Percentiles rank a stretch among this genome's conserved stretches.
Conservation (phyloP, 805 yeast species). For the Kuraishia ogatae region DNA sequence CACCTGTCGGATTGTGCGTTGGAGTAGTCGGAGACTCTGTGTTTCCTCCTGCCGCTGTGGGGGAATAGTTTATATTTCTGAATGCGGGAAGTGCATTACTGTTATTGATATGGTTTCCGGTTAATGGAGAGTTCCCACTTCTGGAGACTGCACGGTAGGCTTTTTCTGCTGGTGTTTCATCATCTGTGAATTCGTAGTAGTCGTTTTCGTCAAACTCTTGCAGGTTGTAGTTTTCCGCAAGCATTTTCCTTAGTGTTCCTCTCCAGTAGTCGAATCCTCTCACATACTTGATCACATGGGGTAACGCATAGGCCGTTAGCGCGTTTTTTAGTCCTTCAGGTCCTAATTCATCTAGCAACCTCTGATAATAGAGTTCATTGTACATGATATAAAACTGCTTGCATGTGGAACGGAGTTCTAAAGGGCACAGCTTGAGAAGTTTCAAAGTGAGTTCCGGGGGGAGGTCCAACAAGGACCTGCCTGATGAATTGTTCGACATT, state of each 20-base stretch:
- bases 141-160: too few relatives aligned
- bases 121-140: neutral
- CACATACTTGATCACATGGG: constrained; percentile 19
- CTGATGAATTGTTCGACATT: too few relatives aligned
- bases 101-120: too few relatives aligned
- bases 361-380: constrained; percentile 37
- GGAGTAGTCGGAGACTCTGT: neutral
- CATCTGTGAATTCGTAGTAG: constrained; percentile 5
- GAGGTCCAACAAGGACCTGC: constrained; percentile 9
- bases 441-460: constrained; percentile 20
- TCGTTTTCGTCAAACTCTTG: constrained; percentile 13
- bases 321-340: constrained; percentile 11
- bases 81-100: neutral
- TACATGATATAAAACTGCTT: constrained; percentile 33
- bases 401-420: constrained; percentile 20
- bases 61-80: neutral
- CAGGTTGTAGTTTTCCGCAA: constrained; percentile 14
- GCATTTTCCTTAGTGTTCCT: constrained; percentile 13
- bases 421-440: constrained; percentile 18
- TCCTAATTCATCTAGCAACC: constrained; percentile 22
- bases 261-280: constrained; percentile 28
- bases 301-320: constrained; percentile 15
- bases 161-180: neutral
- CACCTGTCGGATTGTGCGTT: too few relatives aligned
- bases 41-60: neutral